Evolutionary conservation across 148 eudicot genomes (phyloP).

Genomic region (Chenopodium quinoa): DNA sequence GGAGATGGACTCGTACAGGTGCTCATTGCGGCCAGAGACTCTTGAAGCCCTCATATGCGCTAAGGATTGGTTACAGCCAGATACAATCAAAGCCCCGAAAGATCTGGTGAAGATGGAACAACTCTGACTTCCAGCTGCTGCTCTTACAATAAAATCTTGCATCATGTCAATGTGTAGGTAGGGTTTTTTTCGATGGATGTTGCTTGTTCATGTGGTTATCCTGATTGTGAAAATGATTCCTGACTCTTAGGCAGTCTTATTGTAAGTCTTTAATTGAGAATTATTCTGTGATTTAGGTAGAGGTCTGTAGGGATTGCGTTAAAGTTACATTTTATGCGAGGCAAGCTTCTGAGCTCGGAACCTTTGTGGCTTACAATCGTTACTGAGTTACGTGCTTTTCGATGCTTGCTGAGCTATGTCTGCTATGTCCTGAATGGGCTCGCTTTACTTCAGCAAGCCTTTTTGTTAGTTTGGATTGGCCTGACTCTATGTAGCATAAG

Average conservation of each 20-base stretch:
- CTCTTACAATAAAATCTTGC: neutral
- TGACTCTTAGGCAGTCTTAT: constrained; percentile 14
- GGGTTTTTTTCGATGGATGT: neutral
- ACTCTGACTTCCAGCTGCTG: constrained; percentile 17
- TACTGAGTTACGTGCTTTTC: too few relatives aligned
- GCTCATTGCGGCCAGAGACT: constrained; percentile 76
- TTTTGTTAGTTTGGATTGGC: neutral
- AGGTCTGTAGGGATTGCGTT: neutral
- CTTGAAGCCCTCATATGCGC: constrained; percentile 91
- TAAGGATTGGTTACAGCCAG: constrained; percentile 75
- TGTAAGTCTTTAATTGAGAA: constrained; percentile 4
- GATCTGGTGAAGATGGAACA: constrained; percentile 63
- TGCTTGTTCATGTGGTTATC: neutral
- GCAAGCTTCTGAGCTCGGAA: neutral
- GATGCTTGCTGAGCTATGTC: too few relatives aligned
- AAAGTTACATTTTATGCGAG: neutral
- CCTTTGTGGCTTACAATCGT: too few relatives aligned
- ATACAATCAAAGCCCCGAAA: constrained; percentile 27
- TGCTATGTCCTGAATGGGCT: neutral
- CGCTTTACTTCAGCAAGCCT: neutral
- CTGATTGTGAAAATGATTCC: constrained; percentile 26
- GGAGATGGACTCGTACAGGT: constrained; percentile 74
- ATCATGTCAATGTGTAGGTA: constrained; percentile 23
- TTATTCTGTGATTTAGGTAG: constrained; percentile 1
- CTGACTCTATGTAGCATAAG: neutral